phyloP scores from a whole-genome alignment of 345 rosid genomes.

The Citrus trifoliata region DNA sequence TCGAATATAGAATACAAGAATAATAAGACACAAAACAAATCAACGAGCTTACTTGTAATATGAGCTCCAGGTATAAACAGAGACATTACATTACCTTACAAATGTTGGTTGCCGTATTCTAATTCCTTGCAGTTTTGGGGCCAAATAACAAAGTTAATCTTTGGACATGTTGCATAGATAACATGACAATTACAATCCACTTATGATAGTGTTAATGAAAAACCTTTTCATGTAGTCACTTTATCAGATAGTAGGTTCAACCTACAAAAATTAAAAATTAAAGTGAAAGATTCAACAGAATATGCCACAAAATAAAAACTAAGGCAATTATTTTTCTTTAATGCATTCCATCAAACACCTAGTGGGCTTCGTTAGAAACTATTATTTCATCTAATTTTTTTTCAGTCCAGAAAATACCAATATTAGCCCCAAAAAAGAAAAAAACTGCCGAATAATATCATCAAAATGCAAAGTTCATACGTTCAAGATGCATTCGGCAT shows the following conservation, averaged over 20 bases:
- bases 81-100: conserved; percentile 65
- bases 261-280: background rate
- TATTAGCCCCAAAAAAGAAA: too few relatives aligned
- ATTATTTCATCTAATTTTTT: too few relatives aligned
- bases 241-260: background rate
- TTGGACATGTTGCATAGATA: conserved; percentile 73
- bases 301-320: too few relatives aligned
- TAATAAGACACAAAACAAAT: conserved; percentile 12
- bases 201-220: background rate
- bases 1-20: conserved; percentile 19
- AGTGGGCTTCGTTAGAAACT: too few relatives aligned
- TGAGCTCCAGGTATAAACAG: conserved; percentile 3
- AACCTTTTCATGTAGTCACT: background rate
- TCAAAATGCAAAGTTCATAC: too few relatives aligned
- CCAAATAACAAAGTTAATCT: conserved; percentile 89
- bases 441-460: too few relatives aligned
- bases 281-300: too few relatives aligned
- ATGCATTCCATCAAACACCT: too few relatives aligned
- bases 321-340: too few relatives aligned
- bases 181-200: conserved; percentile 16
- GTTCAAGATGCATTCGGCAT: too few relatives aligned
- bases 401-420: too few relatives aligned
- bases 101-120: conserved; percentile 81
- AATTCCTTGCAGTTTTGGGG: conserved; percentile 77
- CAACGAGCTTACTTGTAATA: background rate